A percentile compares a stretch with the other conserved stretches of the same genome.
Conservation (phyloP, 2,329 filamentous ascomycete genomes). For the Plenodomus lindquistii region DNA sequence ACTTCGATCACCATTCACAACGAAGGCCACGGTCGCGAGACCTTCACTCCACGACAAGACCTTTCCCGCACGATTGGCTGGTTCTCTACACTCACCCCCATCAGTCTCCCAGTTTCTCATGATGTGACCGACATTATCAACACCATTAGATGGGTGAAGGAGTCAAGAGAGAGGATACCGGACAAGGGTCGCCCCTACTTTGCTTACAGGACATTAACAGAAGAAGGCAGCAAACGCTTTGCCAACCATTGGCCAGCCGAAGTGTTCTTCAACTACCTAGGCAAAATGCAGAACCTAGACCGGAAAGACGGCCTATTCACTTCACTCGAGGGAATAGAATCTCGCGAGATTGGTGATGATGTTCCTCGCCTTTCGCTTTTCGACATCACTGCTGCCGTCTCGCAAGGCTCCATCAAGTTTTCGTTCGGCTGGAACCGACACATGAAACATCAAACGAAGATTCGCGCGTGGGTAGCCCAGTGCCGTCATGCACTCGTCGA, state of each 20-base stretch:
- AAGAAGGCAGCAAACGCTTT: slow-evolving; percentile 31
- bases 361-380: slow-evolving; percentile 38
- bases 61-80: slow-evolving; percentile 56
- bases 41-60: slow-evolving; percentile 51
- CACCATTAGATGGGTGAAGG: slow-evolving; percentile 40
- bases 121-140: slow-evolving; percentile 35
- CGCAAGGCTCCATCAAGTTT: slow-evolving; percentile 36
- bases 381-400: slow-evolving; percentile 35
- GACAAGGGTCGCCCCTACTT: slow-evolving; percentile 41
- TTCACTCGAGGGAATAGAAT: slow-evolving; percentile 23
- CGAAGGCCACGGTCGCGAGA: slow-evolving; percentile 55
- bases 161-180: slow-evolving; percentile 34
- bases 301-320: slow-evolving; percentile 34
- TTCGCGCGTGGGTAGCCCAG: slow-evolving; percentile 33
- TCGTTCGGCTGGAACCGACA: slow-evolving; percentile 38
- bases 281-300: slow-evolving; percentile 35
- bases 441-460: slow-evolving; percentile 34
- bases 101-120: slow-evolving; percentile 28
- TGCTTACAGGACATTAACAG: slow-evolving; percentile 28
- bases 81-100: slow-evolving; percentile 51
- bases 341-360: slow-evolving; percentile 27
- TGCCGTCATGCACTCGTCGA: slow-evolving; percentile 34
- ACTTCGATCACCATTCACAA: slow-evolving; percentile 50
- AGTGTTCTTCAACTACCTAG: slow-evolving; percentile 40
- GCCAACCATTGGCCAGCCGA: slow-evolving; percentile 40